Evolutionary conservation across 176 grass and related monocot species (phyloP), one percentile per base, ranked within the genome.

Genomic region (Hordeum marinum): DNA sequence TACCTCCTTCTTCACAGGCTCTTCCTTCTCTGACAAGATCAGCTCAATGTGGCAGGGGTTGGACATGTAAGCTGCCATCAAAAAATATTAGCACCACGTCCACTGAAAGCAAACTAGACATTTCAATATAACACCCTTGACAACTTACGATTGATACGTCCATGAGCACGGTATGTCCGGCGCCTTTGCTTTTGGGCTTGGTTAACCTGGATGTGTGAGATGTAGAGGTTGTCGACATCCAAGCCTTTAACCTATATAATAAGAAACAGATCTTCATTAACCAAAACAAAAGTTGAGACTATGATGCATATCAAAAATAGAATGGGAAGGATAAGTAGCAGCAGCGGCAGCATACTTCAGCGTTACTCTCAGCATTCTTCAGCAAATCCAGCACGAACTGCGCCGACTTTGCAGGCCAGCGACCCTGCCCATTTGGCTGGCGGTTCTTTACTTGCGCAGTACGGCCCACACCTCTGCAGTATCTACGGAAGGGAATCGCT

Each of bases 1-100:
- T 77, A 92, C 94, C 91, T 91, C 91, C 64, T 96, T 96, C 72
- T 96, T 96, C 65, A 96, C 87, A 0, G 91, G 66, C 63, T 96
- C 94, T 90, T 96, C 94, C 82, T 96, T 93, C 91, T 96, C 94
- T 64, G 89, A 91, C 85, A 96, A 15, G 46, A 96, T 91, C 74
- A 94, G 34, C 78, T 96, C 94, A 18, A 96, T 91, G 78, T 96
- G 94, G 88, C 91, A 96, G 18, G 91, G 91, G 14, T 91, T 91
- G 31, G 94, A 96, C 94, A 93, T 96, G 81, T 96, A 96, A 78
- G 91, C 91, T 94, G 87, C 27, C 70, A 79, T 36, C 32, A 18
- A 73, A 17, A 21, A 73, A 75, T 42, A 65, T 63, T 35, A 76
- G 65, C 74, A 81, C 15, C 12, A 0, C n/a, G 61, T 40, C 14